A percentile compares a stretch with the other conserved stretches of the same genome.
These are phyloP conservation scores for Pyrenophora graminea DNA, from an alignment of 2,329 filamentous ascomycete genomes.

Conservation along the genomic window DNA sequence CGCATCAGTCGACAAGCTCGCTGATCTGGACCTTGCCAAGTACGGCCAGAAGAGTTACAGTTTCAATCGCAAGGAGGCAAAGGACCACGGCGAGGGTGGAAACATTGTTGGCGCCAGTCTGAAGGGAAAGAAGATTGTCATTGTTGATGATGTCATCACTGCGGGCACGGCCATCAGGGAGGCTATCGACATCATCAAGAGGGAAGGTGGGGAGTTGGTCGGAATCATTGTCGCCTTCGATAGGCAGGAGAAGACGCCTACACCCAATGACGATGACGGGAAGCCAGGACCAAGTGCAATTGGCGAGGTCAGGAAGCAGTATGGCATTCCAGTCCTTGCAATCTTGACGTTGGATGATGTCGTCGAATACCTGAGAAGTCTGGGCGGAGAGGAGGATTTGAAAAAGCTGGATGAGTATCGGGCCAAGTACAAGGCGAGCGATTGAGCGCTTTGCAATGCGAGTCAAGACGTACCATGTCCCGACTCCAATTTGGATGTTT, in stretches of 20 bases:
- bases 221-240: slow-evolving; percentile 90
- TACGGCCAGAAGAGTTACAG: slow-evolving; percentile 78
- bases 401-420: slow-evolving; percentile 48
- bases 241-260: slow-evolving; percentile 79
- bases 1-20: slow-evolving; percentile 75
- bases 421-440: slow-evolving; percentile 47
- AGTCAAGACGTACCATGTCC: too few species aligned
- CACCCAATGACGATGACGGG: slow-evolving; percentile 63
- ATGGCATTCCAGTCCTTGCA: slow-evolving; percentile 78
- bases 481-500: too few species aligned
- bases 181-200: slow-evolving; percentile 84
- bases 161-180: slow-evolving; percentile 93
- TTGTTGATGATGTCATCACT: slow-evolving; percentile 96
- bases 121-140: slow-evolving; percentile 81
- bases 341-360: slow-evolving; percentile 87
- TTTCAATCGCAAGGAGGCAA: slow-evolving; percentile 95
- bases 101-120: slow-evolving; percentile 86
- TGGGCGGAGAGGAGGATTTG: slow-evolving; percentile 53
- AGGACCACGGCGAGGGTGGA: slow-evolving; percentile 93
- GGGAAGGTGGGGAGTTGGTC: slow-evolving; percentile 80
- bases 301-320: slow-evolving; percentile 81
- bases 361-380: slow-evolving; percentile 50
- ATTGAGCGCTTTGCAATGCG: slow-evolving; percentile 19
- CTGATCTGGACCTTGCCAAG: slow-evolving; percentile 66
- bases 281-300: slow-evolving; percentile 78